Conservation (phyloP, 83 land plant species). For the Isoetes engelmannii region DNA sequence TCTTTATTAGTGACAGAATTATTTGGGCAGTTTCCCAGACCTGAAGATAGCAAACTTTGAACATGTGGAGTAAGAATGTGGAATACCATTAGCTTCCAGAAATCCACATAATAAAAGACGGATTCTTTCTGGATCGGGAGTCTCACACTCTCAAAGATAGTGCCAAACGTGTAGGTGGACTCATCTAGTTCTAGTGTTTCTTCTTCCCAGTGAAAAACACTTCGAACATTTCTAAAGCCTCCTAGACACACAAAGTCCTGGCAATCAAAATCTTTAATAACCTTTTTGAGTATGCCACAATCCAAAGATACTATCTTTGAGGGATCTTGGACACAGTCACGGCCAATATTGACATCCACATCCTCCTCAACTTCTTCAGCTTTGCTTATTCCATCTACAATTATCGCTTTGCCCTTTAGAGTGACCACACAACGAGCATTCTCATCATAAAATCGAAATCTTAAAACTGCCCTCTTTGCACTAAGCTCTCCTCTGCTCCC, state of each 20-base stretch:
- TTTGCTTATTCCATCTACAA: constrained; percentile 66
- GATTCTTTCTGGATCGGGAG: constrained; percentile 55
- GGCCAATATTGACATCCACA: constrained; percentile 47
- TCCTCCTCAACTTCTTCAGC: constrained; percentile 88
- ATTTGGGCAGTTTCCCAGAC: constrained; percentile 60
- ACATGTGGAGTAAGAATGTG: constrained; percentile 41
- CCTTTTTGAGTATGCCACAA: constrained; percentile 41
- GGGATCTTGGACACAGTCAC: constrained; percentile 64
- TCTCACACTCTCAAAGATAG: constrained; percentile 84
- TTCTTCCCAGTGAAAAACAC: constrained; percentile 70
- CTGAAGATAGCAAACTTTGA: constrained; percentile 80
- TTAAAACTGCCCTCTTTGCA: constrained; percentile 50
- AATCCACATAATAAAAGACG: constrained; percentile 53
- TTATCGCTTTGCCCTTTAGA: constrained; percentile 55
- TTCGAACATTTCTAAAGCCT: constrained; percentile 75
- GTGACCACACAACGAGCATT: constrained; percentile 59
- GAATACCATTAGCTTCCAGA: constrained; percentile 49
- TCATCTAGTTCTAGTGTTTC: constrained; percentile 77
- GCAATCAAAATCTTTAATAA: constrained; percentile 41
- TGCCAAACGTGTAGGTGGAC: constrained; percentile 70
- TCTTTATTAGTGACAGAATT: too few species aligned
- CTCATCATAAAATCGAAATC: constrained; percentile 67
- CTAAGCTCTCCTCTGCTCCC: constrained; percentile 52
- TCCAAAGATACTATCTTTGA: constrained; percentile 24
- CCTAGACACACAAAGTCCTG: constrained; percentile 61